phyloP scores from a whole-genome alignment of 208 protist species.

The Angomonas ambiguus region DNA sequence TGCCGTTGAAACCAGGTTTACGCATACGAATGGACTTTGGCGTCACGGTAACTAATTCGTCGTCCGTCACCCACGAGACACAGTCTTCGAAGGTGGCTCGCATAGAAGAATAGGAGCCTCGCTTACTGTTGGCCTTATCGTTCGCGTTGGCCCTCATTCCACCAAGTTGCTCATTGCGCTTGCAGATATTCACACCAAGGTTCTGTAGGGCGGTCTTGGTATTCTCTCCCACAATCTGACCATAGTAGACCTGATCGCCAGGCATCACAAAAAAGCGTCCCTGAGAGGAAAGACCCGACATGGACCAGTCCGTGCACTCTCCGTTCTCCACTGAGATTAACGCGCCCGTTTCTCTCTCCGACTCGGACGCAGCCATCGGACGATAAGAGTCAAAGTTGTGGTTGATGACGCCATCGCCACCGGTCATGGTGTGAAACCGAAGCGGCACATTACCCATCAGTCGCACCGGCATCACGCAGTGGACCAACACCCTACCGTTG shows the following conservation, averaged over 20 bases:
- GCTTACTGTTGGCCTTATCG: slow-evolving; percentile 75
- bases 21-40: slow-evolving; percentile 91
- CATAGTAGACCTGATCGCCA: slow-evolving; percentile 84
- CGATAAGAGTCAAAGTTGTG: slow-evolving; percentile 87
- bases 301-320: slow-evolving; percentile 83
- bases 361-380: slow-evolving; percentile 57
- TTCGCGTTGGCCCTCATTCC: slow-evolving; percentile 88
- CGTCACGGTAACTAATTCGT: slow-evolving; percentile 90
- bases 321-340: slow-evolving; percentile 85
- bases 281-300: slow-evolving; percentile 64
- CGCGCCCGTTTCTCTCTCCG: slow-evolving; percentile 75
- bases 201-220: slow-evolving; percentile 84
- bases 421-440: slow-evolving; percentile 80
- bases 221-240: slow-evolving; percentile 90
- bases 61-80: slow-evolving; percentile 82
- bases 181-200: slow-evolving; percentile 86
- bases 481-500: slow-evolving; percentile 64
- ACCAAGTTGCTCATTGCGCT: slow-evolving; percentile 88
- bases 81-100: slow-evolving; percentile 85
- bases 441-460: slow-evolving; percentile 84
- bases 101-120: slow-evolving; percentile 45
- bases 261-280: slow-evolving; percentile 87
- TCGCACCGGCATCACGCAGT: slow-evolving; percentile 88
- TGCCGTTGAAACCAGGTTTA: slow-evolving; percentile 86
- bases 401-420: slow-evolving; percentile 83